Percentiles rank a stretch among this genome's conserved stretches.
Conservation (phyloP, 1,284 basidiomycete species). For the Rhodotorula glutinis region DNA sequence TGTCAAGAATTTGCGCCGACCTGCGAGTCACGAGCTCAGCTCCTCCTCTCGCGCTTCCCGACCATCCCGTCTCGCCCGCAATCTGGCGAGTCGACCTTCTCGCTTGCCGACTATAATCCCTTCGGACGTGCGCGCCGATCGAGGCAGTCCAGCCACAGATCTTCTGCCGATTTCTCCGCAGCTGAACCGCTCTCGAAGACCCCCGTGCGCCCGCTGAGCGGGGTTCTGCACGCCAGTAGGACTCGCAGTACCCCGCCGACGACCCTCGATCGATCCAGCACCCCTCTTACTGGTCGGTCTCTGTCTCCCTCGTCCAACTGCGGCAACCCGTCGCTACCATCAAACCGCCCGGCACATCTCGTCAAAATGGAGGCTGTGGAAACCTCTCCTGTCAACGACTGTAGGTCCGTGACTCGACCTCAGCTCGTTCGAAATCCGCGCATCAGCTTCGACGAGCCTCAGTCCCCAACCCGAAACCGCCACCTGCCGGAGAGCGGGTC, state of each 20-base stretch:
- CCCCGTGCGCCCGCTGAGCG: neutral
- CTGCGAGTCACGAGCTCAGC: conserved; percentile 65
- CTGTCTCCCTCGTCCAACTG: too few species aligned
- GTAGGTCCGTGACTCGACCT: too few species aligned
- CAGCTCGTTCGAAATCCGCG: neutral
- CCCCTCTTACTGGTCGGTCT: too few species aligned
- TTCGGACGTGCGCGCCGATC: conserved; percentile 15
- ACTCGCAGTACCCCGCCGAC: too few species aligned
- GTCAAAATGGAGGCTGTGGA: too few species aligned
- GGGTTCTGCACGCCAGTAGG: neutral
- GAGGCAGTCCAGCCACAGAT: neutral
- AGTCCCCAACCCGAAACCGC: neutral
- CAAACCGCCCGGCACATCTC: too few species aligned
- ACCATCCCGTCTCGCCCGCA: neutral
- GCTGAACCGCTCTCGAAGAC: neutral
- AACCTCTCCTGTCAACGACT: too few species aligned
- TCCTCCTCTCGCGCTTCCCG: conserved; percentile 9
- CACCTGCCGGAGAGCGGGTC: neutral
- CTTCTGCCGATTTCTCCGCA: neutral
- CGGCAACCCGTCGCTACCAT: too few species aligned
- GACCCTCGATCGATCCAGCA: too few species aligned
- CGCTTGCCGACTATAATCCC: conserved; percentile 24
- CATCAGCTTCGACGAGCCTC: neutral
- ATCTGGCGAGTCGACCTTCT: neutral
- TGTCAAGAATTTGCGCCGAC: conserved; percentile 71